These are phyloP conservation scores for Tylopilus sp. DNA, from an alignment of 768 basidiomycete genomes.

Conservation along the genomic window DNA sequence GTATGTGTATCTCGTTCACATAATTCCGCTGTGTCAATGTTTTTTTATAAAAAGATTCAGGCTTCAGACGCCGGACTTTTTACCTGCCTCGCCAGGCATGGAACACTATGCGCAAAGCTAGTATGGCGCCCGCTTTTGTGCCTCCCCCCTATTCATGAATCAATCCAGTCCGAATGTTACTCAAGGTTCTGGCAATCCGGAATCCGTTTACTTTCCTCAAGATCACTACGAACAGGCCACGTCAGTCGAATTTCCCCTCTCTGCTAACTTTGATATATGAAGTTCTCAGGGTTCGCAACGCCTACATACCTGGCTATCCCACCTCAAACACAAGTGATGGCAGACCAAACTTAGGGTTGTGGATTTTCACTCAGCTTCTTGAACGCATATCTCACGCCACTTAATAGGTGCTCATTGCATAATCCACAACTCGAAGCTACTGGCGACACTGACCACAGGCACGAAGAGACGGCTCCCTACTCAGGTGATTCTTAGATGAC, in stretches of 20 bases:
- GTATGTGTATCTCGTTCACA: constrained; percentile 11
- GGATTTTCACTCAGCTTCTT: constrained; percentile 10
- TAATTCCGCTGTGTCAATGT: neutral
- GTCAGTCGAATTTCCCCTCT: constrained; percentile 11
- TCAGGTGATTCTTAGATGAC: constrained; percentile 11
- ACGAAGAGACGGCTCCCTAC: constrained; percentile 1
- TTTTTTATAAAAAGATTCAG: constrained; percentile 5
- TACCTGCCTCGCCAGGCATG: neutral
- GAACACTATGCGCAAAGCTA: constrained; percentile 8
- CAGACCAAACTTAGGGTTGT: constrained; percentile 10
- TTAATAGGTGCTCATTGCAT: constrained; percentile 12
- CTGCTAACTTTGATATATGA: constrained; percentile 1
- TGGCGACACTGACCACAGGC: neutral
- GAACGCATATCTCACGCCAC: constrained; percentile 9
- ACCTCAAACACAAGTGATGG: neutral
- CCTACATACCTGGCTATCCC: constrained; percentile 7
- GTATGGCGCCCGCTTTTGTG: constrained; percentile 9
- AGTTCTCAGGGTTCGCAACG: neutral
- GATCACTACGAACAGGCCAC: constrained; percentile 6
- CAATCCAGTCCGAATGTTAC: constrained; percentile 7
- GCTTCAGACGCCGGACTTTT: neutral
- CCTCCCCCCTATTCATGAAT: neutral
- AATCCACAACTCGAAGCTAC: neutral
- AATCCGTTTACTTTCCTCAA: constrained; percentile 2
- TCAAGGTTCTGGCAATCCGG: neutral